Base-by-base conservation (phyloP, 2,329 filamentous ascomycete species). In the Ascochyta pisi region DNA sequence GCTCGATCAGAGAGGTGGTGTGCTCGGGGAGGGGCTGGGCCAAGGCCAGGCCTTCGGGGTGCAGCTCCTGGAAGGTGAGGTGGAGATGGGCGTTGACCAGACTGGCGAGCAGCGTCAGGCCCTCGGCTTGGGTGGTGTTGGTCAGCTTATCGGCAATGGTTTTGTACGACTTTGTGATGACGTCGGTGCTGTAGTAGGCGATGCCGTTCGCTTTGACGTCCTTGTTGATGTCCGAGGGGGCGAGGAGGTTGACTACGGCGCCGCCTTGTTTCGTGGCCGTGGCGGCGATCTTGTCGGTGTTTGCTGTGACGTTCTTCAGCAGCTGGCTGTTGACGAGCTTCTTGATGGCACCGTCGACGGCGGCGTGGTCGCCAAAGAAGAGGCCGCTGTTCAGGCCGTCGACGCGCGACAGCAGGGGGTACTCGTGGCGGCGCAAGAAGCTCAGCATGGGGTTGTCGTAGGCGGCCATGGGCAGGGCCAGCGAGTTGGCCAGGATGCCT, bases 81-180 rank as follows among this genome's bases (percentile, higher is more conserved):
- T 97, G 93, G 4, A 98, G 82, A 74, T 98, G 95, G 2, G 88
- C 84, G 68, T 90, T 93, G 71, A 97, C 90, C 56, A 98, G 83
- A 41, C 84, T 79, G 55, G 89, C 89, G 31, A 98, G 84, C 46
- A 83, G 80, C 50, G 78, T 77, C 23, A 94, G 80, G 2, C 89
- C 91, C 41, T 82, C 79, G 27, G 84, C 83, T 13, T 83, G 83
- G 50, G 73, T 71, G n/a, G 68, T 68, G 31, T 82, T 79, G 44
- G 78, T 73, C 37, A 92, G 81, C 50, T 84, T 84, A 46, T 90
- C 84, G 19, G 83, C 84, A 45, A 96, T 81, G 37, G 84, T 81
- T 26, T 82, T 78, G 75, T 96, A 97, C 58, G 86, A 85, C 48
- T 40, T 66, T 23, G 82, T 79, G 52, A 97, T 81, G 3, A 80